Evolutionary conservation across 176 grass and related monocot genomes (phyloP).

Genomic region (Carex cristatella): DNA sequence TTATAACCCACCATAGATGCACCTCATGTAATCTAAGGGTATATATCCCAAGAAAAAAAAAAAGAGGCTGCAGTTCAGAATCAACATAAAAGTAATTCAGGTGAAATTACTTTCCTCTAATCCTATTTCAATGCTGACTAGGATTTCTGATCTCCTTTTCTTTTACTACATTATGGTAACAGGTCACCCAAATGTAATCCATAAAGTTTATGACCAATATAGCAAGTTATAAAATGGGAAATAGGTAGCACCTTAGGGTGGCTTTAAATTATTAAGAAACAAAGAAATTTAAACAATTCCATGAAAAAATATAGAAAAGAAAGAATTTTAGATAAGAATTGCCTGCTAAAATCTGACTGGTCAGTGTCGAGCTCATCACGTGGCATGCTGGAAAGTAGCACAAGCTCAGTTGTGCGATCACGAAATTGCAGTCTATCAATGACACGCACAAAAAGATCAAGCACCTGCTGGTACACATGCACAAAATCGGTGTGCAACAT

Average conservation of each 20-base stretch:
- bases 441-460: constrained; percentile 71
- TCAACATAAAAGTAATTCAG: neutral
- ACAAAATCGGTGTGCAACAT: constrained; percentile 98
- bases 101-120: neutral
- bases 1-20: neutral
- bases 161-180: neutral
- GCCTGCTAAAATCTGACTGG: constrained; percentile 59
- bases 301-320: neutral
- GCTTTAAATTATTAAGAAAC: neutral
- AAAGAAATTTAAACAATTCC: neutral
- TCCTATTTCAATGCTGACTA: neutral
- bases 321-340: constrained; percentile 42
- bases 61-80: neutral
- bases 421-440: constrained; percentile 78
- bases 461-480: constrained; percentile 88
- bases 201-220: neutral
- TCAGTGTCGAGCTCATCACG: constrained; percentile 86
- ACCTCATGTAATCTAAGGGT: neutral
- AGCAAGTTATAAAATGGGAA: neutral
- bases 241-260: neutral
- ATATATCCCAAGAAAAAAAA: neutral
- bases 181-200: neutral
- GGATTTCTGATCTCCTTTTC: neutral
- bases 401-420: constrained; percentile 87
- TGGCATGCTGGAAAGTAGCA: constrained; percentile 84